phyloP scores from a whole-genome alignment of 257 asterid genomes.

The Penstemon davidsonii region DNA sequence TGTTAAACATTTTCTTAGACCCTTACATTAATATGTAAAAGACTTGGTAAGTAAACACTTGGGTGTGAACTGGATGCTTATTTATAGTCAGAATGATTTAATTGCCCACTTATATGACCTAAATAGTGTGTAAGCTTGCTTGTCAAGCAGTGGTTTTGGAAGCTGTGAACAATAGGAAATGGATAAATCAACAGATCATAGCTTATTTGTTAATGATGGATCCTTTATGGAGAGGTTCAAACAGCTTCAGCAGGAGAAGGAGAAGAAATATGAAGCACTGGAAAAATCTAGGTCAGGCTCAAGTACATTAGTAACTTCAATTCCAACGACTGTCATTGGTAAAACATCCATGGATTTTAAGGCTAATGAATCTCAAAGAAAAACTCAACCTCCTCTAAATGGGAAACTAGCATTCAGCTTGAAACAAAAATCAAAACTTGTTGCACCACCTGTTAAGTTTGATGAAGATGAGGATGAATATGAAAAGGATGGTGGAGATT shows the following conservation, averaged over 20 bases:
- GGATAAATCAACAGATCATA: slow-evolving; percentile 61
- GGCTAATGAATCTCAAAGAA: slow-evolving; percentile 43
- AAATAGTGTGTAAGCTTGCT: slow-evolving; percentile 61
- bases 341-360: slow-evolving; percentile 47
- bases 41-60: neutral
- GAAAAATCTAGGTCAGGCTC: slow-evolving; percentile 48
- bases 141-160: slow-evolving; percentile 63
- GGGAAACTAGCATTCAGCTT: slow-evolving; percentile 95
- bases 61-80: slow-evolving; percentile 6
- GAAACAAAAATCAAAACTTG: slow-evolving; percentile 82
- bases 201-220: slow-evolving; percentile 88
- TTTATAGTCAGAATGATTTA: slow-evolving; percentile 5
- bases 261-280: slow-evolving; percentile 41
- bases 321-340: slow-evolving; percentile 66
- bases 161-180: slow-evolving; percentile 47
- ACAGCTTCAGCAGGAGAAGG: slow-evolving; percentile 80
- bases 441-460: slow-evolving; percentile 66
- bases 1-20: neutral
- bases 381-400: slow-evolving; percentile 45
- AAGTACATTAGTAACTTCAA: slow-evolving; percentile 46
- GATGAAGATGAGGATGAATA: slow-evolving; percentile 79
- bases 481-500: slow-evolving; percentile 58
- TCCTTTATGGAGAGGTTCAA: slow-evolving; percentile 97
- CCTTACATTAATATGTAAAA: neutral
- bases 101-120: slow-evolving; percentile 39